phyloP scores from a whole-genome alignment of 2,329 filamentous ascomycete genomes.

The Apiospora saccharicola region DNA sequence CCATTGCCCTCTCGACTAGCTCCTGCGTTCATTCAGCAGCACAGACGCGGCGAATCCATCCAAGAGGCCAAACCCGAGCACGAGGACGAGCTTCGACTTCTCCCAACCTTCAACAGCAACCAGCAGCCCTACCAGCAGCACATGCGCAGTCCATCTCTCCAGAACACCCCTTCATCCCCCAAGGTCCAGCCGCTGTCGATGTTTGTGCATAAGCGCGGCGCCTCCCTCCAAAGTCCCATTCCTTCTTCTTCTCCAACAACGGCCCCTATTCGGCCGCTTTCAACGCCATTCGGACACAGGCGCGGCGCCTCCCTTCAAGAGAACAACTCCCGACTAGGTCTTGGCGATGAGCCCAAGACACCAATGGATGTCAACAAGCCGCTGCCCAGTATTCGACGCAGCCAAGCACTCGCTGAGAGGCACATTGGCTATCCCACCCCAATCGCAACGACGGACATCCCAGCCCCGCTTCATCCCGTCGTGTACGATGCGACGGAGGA shows the following conservation, averaged over 20 bases:
- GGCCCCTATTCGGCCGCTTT: neutral
- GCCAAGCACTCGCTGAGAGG: neutral
- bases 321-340: neutral
- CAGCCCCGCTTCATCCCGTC: neutral
- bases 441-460: neutral
- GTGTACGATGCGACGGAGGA: neutral
- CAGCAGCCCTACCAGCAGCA: neutral
- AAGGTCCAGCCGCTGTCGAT: neutral
- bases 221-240: neutral
- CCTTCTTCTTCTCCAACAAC: no score
- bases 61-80: neutral
- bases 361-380: constrained; percentile 42
- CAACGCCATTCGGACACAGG: neutral
- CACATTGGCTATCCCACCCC: neutral
- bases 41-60: neutral
- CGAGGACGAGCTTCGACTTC: neutral
- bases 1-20: neutral
- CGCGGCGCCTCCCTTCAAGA: constrained; percentile 1
- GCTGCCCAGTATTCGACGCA: constrained; percentile 35
- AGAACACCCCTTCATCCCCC: neutral
- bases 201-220: neutral
- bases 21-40: neutral
- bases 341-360: neutral
- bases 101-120: neutral
- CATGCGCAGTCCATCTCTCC: constrained; percentile 8